phyloP scores from a whole-genome alignment of 1,139 yeast species.

The Candida tropicalis region DNA sequence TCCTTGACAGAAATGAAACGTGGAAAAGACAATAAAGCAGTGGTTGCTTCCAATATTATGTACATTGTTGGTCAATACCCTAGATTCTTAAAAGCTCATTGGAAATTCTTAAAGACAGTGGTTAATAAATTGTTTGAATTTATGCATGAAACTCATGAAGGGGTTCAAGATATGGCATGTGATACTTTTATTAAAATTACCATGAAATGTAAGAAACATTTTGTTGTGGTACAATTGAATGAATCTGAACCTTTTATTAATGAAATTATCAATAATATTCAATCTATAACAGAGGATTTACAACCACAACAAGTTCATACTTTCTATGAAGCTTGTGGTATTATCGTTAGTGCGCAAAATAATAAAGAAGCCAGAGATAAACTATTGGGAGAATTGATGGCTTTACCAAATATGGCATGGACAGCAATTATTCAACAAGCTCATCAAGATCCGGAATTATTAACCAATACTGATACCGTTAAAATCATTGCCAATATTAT shows the following conservation, averaged over 20 bases:
- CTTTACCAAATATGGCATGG: conserved; percentile 94
- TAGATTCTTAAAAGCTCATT: conserved; percentile 93
- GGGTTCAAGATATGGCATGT: conserved; percentile 99
- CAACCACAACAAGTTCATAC: conserved; percentile 98
- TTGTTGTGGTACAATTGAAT: conserved; percentile 82
- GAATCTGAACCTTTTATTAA: conserved; percentile 93
- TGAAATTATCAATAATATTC: conserved; percentile 83
- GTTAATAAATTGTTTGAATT: conserved; percentile 94
- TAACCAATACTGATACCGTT: conserved; percentile 83
- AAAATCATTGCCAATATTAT: conserved; percentile 91
- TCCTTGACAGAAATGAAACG: conserved; percentile 94
- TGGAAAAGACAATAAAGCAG: conserved; percentile 98
- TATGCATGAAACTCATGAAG: conserved; percentile 99
- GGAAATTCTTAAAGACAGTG: conserved; percentile 96
- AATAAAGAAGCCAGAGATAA: conserved; percentile 66
- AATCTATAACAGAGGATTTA: conserved; percentile 84
- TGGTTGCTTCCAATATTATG: conserved; percentile 98
- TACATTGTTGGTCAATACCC: conserved; percentile 99
- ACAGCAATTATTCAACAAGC: conserved; percentile 84
- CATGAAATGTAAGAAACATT: conserved; percentile 91
- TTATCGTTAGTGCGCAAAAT: conserved; percentile 83
- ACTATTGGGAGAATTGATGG: conserved; percentile 79
- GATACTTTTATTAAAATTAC: conserved; percentile 97
- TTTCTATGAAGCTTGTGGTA: conserved; percentile 96
- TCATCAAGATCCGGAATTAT: conserved; percentile 81